Evolutionary conservation across 345 rosid genomes (phyloP).

Genomic region (Hypericum perforatum): DNA sequence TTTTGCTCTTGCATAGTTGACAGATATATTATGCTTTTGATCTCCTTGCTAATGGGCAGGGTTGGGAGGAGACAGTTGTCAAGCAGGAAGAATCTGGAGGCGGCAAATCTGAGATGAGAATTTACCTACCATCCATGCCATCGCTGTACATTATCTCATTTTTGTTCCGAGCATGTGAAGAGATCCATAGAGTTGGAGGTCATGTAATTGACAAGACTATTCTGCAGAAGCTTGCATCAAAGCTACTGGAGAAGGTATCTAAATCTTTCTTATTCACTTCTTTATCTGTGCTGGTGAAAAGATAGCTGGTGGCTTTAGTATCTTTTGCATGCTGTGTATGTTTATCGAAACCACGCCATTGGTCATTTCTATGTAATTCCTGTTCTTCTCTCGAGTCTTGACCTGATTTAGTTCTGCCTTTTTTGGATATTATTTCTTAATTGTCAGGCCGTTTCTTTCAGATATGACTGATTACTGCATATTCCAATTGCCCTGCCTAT

Average conservation of each 20-base stretch:
- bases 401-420: too few species aligned
- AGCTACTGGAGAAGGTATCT: conserved; percentile 69
- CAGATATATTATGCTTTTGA: conserved; percentile 8
- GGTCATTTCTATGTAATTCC: too few species aligned
- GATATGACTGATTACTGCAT: not conserved
- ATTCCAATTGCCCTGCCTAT: not conserved
- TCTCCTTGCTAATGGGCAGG: conserved; percentile 43
- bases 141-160: conserved; percentile 84
- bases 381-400: too few species aligned
- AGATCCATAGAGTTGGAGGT: conserved; percentile 94
- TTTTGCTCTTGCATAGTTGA: not conserved
- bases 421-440: conserved; percentile 1
- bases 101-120: conserved; percentile 68
- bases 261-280: not conserved
- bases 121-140: conserved; percentile 90
- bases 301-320: too few species aligned
- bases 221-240: conserved; percentile 62
- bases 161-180: conserved; percentile 93
- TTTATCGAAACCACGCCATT: too few species aligned
- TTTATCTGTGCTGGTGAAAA: too few species aligned
- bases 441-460: not conserved
- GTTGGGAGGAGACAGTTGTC: conserved; percentile 94
- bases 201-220: conserved; percentile 87
- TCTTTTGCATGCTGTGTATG: too few species aligned
- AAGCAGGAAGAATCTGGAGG: conserved; percentile 66